Conservation (phyloP, 108 stramenopile genomes). For the Phaeodactylum tricornutum region DNA sequence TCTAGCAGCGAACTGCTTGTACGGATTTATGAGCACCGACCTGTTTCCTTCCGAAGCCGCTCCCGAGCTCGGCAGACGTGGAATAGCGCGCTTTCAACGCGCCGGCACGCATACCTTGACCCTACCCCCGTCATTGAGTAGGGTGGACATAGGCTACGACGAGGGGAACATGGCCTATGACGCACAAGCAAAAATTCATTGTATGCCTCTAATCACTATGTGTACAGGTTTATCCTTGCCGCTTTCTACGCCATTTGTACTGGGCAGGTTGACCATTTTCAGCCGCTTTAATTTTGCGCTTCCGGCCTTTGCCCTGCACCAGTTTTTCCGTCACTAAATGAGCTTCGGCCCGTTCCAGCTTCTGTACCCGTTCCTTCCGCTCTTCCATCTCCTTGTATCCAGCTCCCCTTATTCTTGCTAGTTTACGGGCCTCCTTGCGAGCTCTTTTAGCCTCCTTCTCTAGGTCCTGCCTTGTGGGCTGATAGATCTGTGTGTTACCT, state of each 20-base stretch:
- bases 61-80: too few relatives aligned
- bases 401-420: slow-evolving; percentile 49
- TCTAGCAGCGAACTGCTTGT: too few relatives aligned
- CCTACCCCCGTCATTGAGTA: too few relatives aligned
- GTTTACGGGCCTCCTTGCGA: slow-evolving; percentile 25
- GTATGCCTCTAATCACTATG: too few relatives aligned
- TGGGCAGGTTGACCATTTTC: slow-evolving; percentile 60
- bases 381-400: slow-evolving; percentile 85
- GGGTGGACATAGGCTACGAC: too few relatives aligned
- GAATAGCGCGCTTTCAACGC: too few relatives aligned
- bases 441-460: slow-evolving; percentile 25
- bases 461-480: neutral
- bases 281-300: slow-evolving; percentile 59
- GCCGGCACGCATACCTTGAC: too few relatives aligned
- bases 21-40: too few relatives aligned
- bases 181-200: too few relatives aligned
- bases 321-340: slow-evolving; percentile 80
- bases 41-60: too few relatives aligned
- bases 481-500: neutral
- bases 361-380: slow-evolving; percentile 40
- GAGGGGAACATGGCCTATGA: too few relatives aligned
- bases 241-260: slow-evolving; percentile 73
- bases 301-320: slow-evolving; percentile 75
- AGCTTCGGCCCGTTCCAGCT: slow-evolving; percentile 52
- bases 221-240: slow-evolving; percentile 21